Conservation (phyloP, 2,329 filamentous ascomycete species). For the Sporothrix mexicana region DNA sequence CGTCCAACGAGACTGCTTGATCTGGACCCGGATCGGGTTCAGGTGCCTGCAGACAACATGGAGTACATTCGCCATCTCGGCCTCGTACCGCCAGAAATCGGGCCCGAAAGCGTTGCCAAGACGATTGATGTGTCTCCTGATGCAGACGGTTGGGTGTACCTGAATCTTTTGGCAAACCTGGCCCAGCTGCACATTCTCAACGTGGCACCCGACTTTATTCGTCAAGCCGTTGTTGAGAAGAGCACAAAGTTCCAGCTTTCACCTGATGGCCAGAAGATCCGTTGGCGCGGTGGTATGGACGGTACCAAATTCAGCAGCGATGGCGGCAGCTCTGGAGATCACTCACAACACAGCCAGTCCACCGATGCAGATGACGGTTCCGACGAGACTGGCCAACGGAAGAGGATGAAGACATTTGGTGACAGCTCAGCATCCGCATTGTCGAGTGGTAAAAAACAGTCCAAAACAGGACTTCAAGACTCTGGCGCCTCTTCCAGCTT, state of each 20-base stretch:
- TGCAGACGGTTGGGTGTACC: slow-evolving; percentile 78
- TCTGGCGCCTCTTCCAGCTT: slow-evolving; percentile 56
- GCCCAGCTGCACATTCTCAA: slow-evolving; percentile 86
- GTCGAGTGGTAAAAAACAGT: slow-evolving; percentile 47
- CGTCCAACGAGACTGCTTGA: slow-evolving; percentile 78
- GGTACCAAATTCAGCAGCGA: slow-evolving; percentile 71
- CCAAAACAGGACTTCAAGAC: slow-evolving; percentile 49
- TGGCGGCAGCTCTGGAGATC: slow-evolving; percentile 57
- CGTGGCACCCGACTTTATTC: slow-evolving; percentile 78
- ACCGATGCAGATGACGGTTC: slow-evolving; percentile 56
- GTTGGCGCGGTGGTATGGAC: slow-evolving; percentile 74
- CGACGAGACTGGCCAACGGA: slow-evolving; percentile 51
- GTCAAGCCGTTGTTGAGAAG: slow-evolving; percentile 70
- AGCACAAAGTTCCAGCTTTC: slow-evolving; percentile 81
- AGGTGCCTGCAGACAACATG: slow-evolving; percentile 77
- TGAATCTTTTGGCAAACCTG: slow-evolving; percentile 80
- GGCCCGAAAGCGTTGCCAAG: slow-evolving; percentile 50
- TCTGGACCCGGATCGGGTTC: slow-evolving; percentile 76
- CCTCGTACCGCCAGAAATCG: slow-evolving; percentile 63
- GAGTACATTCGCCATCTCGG: slow-evolving; percentile 79
- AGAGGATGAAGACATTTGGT: slow-evolving; percentile 53
- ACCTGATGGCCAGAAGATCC: slow-evolving; percentile 75
- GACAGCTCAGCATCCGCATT: slow-evolving; percentile 46
- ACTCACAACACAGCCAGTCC: slow-evolving; percentile 55
- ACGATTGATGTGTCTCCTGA: slow-evolving; percentile 61